Conservation (phyloP, 306 rosid genomes). For the Cucurbita argyrosperma region DNA sequence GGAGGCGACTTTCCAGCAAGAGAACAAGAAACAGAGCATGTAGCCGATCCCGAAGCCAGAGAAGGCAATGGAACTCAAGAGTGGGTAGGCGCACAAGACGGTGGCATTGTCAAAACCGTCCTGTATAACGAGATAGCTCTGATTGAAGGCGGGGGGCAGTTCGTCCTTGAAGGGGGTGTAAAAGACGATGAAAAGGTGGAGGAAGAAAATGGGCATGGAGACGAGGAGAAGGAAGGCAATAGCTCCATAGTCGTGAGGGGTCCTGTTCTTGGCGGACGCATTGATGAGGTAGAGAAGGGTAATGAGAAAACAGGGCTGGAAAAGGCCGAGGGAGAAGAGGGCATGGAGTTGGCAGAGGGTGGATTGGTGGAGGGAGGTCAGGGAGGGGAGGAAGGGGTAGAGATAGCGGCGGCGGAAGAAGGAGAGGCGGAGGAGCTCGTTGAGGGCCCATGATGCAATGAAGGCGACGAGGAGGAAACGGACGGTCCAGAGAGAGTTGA, state of each 20-base stretch:
- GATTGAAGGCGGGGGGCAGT: conserved; percentile 14
- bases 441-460: conserved; percentile 46
- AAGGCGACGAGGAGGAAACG: conserved; percentile 50
- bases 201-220: conserved; percentile 17
- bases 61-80: conserved; percentile 28
- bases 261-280: conserved; percentile 31
- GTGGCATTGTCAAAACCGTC: neutral
- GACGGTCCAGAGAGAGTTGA: conserved; percentile 75
- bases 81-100: conserved; percentile 44
- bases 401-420: conserved; percentile 23
- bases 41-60: conserved; percentile 28
- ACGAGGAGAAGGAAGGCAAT: conserved; percentile 18
- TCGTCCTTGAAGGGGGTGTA: conserved; percentile 9
- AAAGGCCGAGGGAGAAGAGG: conserved; percentile 40
- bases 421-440: conserved; percentile 46
- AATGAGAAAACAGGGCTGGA: conserved; percentile 62
- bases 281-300: conserved; percentile 55
- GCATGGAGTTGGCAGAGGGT: conserved; percentile 39
- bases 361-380: conserved; percentile 2
- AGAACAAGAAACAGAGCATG: conserved; percentile 31
- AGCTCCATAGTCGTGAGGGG: conserved; percentile 17
- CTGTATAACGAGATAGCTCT: neutral
- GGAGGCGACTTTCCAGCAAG: conserved; percentile 45
- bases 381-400: conserved; percentile 6
- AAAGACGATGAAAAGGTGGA: conserved; percentile 23